A percentile compares a stretch with the other conserved stretches of the same genome.
phyloP scores from a whole-genome alignment of 345 rosid species.

The Hypericum androsaemum region DNA sequence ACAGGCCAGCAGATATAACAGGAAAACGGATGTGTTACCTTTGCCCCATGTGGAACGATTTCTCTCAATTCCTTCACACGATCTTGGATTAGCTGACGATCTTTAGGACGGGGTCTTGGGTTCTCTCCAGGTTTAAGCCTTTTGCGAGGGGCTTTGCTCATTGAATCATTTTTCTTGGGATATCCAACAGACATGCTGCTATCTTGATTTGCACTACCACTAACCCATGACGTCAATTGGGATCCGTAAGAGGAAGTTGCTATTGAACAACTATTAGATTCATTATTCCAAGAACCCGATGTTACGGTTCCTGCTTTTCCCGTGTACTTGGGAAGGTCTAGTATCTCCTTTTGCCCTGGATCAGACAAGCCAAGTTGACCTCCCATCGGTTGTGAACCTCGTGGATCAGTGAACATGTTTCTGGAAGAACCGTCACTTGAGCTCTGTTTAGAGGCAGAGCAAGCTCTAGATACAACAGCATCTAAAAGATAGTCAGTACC shows the following conservation, averaged over 20 bases:
- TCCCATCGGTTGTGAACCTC: constrained; percentile 23
- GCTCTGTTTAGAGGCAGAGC: constrained; percentile 49
- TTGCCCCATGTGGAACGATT: constrained; percentile 89
- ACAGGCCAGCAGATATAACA: background rate
- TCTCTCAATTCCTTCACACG: constrained; percentile 96
- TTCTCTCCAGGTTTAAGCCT: constrained; percentile 90
- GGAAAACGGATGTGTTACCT: constrained; percentile 37
- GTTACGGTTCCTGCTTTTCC: constrained; percentile 30
- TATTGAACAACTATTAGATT: constrained; percentile 36
- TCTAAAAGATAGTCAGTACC: constrained; percentile 74
- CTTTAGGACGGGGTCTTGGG: constrained; percentile 95
- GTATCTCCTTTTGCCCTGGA: constrained; percentile 25
- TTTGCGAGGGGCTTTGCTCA: constrained; percentile 59
- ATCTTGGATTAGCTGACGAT: constrained; percentile 99
- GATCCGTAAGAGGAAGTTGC: constrained; percentile 49
- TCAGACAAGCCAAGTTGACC: constrained; percentile 26
- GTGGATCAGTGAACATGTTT: constrained; percentile 50
- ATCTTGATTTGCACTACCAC: constrained; percentile 42
- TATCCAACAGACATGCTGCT: constrained; percentile 46
- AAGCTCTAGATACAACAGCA: constrained; percentile 73
- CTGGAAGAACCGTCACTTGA: constrained; percentile 65
- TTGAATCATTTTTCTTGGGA: constrained; percentile 61
- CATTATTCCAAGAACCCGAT: constrained; percentile 39
- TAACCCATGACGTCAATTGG: constrained; percentile 83
- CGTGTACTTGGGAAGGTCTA: constrained; percentile 27